Percentiles rank a stretch among this genome's conserved stretches.
These are phyloP conservation scores for Flaveria robusta DNA, from an alignment of 129 eudicot genomes.

Conservation along the genomic window DNA sequence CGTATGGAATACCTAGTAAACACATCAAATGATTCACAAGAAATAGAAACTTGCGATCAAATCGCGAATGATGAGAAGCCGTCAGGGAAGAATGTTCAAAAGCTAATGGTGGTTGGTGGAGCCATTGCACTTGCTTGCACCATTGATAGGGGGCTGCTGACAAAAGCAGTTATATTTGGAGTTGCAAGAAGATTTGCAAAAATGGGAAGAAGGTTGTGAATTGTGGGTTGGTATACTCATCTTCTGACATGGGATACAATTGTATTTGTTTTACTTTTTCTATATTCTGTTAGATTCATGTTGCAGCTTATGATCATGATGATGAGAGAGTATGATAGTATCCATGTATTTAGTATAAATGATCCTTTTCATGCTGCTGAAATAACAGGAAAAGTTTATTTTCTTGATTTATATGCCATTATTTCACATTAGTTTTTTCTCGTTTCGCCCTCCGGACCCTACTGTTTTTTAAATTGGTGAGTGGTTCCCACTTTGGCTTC, in stretches of 20 bases:
- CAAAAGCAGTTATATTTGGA: slow-evolving; percentile 88
- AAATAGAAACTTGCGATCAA: slow-evolving; percentile 32
- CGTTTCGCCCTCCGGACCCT: too few species aligned
- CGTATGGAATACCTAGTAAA: slow-evolving; percentile 44
- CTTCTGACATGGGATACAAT: slow-evolving; percentile 12
- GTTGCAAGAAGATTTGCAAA: slow-evolving; percentile 81
- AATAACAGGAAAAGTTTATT: slow-evolving; percentile 32
- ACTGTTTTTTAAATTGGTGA: too few species aligned
- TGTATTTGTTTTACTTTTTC: slow-evolving; percentile 28
- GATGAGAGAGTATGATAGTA: slow-evolving; percentile 34
- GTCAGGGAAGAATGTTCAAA: slow-evolving; percentile 50
- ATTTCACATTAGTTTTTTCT: neutral
- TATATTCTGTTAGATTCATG: slow-evolving; percentile 29
- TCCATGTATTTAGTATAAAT: slow-evolving; percentile 29
- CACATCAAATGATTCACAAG: slow-evolving; percentile 34
- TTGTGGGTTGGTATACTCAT: slow-evolving; percentile 28
- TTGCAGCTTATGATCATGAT: slow-evolving; percentile 40
- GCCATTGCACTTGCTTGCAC: slow-evolving; percentile 86
- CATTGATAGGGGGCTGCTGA: slow-evolving; percentile 78
- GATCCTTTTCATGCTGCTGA: slow-evolving; percentile 43
- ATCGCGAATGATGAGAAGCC: slow-evolving; percentile 49
- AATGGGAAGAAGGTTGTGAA: slow-evolving; percentile 66
- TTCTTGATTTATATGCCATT: slow-evolving; percentile 12
- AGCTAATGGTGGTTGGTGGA: slow-evolving; percentile 71
- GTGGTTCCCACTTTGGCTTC: too few species aligned